Evolutionary conservation across 805 yeast genomes (phyloP).

Genomic region (Yamadazyma sp.): DNA sequence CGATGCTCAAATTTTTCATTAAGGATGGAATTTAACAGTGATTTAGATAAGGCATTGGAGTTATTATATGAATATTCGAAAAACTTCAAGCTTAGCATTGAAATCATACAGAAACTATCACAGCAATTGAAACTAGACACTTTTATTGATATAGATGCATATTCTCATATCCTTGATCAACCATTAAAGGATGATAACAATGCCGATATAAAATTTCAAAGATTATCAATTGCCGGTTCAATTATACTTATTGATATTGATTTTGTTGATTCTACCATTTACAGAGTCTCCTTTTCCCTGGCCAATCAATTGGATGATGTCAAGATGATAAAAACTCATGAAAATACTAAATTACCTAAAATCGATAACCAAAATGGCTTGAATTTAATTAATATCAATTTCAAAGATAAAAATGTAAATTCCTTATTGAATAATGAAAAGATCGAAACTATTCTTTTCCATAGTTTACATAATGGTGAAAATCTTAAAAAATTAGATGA

Average conservation of each 20-base stretch:
- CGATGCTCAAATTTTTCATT: slow-evolving; percentile 4
- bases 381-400: slow-evolving; percentile 14
- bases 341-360: background rate
- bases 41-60: slow-evolving; percentile 20
- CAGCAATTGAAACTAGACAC: slow-evolving; percentile 41
- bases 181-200: slow-evolving; percentile 12
- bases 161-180: slow-evolving; percentile 21
- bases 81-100: slow-evolving; percentile 31
- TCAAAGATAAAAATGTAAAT: slow-evolving; percentile 13
- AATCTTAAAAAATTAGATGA: slow-evolving; percentile 25
- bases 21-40: slow-evolving; percentile 19
- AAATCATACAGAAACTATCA: slow-evolving; percentile 37
- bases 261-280: slow-evolving; percentile 24
- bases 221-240: slow-evolving; percentile 42
- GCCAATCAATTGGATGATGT: slow-evolving; percentile 22
- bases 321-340: background rate
- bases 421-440: slow-evolving; percentile 17
- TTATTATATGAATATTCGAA: slow-evolving; percentile 30
- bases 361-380: slow-evolving; percentile 10
- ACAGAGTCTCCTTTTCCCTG: slow-evolving; percentile 34
- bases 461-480: too few relatives aligned
- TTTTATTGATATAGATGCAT: slow-evolving; percentile 36
- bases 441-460: slow-evolving; percentile 26
- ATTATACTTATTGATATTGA: slow-evolving; percentile 39
- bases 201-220: slow-evolving; percentile 16